These are phyloP conservation scores for Skeletonema menzelii DNA, from an alignment of 108 stramenopile species.

Conservation along the genomic window DNA sequence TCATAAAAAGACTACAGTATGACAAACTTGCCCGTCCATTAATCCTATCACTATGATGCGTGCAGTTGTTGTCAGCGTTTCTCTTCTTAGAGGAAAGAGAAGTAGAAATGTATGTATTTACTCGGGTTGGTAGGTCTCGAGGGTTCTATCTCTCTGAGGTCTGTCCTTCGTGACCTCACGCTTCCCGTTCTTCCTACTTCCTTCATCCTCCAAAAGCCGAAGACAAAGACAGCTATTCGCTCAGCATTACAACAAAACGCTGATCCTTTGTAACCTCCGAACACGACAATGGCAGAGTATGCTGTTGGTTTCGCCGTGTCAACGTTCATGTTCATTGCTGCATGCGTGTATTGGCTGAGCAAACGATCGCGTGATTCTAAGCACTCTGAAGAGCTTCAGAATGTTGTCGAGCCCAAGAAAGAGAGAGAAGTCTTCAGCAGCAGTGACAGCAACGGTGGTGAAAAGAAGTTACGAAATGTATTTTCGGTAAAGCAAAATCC, in stretches of 20 bases:
- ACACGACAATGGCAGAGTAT: not conserved
- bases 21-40: not conserved
- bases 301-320: not conserved
- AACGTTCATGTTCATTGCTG: conserved; percentile 1
- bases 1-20: not conserved
- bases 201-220: too few relatives aligned
- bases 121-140: too few relatives aligned
- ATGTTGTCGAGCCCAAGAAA: not conserved
- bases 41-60: too few relatives aligned
- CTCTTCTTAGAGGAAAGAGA: too few relatives aligned
- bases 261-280: too few relatives aligned
- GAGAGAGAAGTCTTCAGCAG: not conserved
- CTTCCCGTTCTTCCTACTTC: too few relatives aligned
- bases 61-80: too few relatives aligned
- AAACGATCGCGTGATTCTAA: not conserved
- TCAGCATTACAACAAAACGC: too few relatives aligned
- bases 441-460: not conserved
- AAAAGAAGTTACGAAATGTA: conserved; percentile 24
- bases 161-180: too few relatives aligned
- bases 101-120: too few relatives aligned
- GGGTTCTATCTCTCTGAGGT: too few relatives aligned
- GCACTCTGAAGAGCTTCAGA: not conserved
- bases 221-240: too few relatives aligned
- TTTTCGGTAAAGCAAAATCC: conserved; percentile 43
- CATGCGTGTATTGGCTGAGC: not conserved